Percentiles rank a stretch among this genome's conserved stretches.
Conservation (phyloP, 805 yeast genomes). For the Wickerhamiella spandovensis region DNA sequence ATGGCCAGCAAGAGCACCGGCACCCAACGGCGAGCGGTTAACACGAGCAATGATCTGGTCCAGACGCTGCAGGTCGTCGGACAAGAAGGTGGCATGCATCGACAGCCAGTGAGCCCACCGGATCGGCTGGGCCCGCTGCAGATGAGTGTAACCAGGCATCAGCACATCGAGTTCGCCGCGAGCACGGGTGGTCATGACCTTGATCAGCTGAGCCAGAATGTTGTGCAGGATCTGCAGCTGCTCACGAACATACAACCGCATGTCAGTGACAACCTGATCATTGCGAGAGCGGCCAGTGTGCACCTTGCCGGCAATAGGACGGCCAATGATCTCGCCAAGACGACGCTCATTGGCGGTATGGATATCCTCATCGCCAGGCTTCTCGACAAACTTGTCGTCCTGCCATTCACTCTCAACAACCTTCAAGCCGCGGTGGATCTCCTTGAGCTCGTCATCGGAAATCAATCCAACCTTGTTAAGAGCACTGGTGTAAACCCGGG, state of each 20-base stretch:
- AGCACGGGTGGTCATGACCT: constrained; percentile 60
- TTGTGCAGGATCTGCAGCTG: constrained; percentile 46
- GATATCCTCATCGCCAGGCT: constrained; percentile 91
- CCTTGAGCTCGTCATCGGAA: constrained; percentile 54
- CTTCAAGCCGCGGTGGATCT: constrained; percentile 74
- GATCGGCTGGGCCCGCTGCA: constrained; percentile 98
- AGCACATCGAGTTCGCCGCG: constrained; percentile 74
- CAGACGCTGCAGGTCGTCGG: constrained; percentile 79
- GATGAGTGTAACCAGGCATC: constrained; percentile 98
- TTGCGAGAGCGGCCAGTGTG: constrained; percentile 99
- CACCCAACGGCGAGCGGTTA: constrained; percentile 84
- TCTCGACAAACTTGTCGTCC: constrained; percentile 49
- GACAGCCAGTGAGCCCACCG: constrained; percentile 98
- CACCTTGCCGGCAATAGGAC: constrained; percentile 88
- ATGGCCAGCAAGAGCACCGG: constrained; percentile 98
- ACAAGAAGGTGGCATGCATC: constrained; percentile 86
- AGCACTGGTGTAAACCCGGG: constrained; percentile 85
- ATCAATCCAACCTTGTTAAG: constrained; percentile 65
- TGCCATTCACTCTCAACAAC: constrained; percentile 72
- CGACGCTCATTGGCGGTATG: constrained; percentile 98
- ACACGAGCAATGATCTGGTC: constrained; percentile 68
- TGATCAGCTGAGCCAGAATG: constrained; percentile 46
- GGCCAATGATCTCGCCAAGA: constrained; percentile 90
- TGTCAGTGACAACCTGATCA: constrained; percentile 98
- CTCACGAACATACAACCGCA: constrained; percentile 87